These are phyloP conservation scores for Ligustrum vulgare DNA, from an alignment of 257 asterid genomes.

Conservation along the genomic window DNA sequence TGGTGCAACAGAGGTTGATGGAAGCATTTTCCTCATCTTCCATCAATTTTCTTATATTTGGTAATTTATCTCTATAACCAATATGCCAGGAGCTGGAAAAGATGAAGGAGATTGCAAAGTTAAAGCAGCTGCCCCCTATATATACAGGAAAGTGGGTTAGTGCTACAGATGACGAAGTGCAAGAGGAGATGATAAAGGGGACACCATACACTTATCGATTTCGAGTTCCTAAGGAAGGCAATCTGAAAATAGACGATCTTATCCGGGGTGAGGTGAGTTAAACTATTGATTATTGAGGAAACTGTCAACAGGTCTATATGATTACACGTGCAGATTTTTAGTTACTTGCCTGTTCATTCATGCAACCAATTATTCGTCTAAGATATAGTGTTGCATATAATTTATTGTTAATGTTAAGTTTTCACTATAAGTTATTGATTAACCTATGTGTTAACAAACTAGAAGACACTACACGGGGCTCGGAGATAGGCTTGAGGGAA, in stretches of 20 bases:
- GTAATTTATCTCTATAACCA: conserved; percentile 13
- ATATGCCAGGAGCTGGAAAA: conserved; percentile 71
- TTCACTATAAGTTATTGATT: background rate
- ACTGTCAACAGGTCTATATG: background rate
- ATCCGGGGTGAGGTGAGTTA: conserved; percentile 83
- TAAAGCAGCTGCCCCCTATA: conserved; percentile 84
- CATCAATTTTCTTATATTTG: conserved; percentile 14
- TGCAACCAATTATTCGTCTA: background rate
- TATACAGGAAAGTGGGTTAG: conserved; percentile 90
- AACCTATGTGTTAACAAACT: background rate
- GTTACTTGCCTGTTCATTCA: background rate
- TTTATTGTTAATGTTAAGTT: background rate
- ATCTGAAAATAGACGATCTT: conserved; percentile 73
- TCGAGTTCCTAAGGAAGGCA: conserved; percentile 84
- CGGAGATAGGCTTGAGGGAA: background rate
- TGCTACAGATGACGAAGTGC: conserved; percentile 70
- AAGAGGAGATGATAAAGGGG: conserved; percentile 72
- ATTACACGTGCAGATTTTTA: background rate
- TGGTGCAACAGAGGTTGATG: background rate
- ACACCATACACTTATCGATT: conserved; percentile 86
- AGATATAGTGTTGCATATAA: background rate
- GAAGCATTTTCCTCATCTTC: background rate
- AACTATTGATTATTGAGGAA: background rate
- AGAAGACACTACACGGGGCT: background rate
- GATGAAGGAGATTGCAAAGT: conserved; percentile 87